Evolutionary conservation across 2,329 filamentous ascomycete species (phyloP).

Genomic region (Periconia digitata): DNA sequence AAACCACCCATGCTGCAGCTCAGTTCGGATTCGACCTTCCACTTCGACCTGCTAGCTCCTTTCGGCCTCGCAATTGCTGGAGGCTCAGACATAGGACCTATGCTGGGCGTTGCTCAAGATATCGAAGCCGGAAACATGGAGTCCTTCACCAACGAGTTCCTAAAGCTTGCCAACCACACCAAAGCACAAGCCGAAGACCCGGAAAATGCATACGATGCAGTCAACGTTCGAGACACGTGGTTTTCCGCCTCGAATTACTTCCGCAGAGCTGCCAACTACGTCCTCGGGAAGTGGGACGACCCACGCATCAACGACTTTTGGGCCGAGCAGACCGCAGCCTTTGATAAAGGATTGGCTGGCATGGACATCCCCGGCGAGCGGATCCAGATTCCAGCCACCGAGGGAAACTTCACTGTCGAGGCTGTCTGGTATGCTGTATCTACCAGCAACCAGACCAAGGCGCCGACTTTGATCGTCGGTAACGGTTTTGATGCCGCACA

Average conservation of each 20-base stretch:
- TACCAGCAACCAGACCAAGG: not conserved
- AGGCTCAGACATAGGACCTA: slow-evolving; percentile 38
- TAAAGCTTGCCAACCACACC: slow-evolving; percentile 15
- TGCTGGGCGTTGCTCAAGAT: slow-evolving; percentile 32
- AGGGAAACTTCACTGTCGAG: slow-evolving; percentile 2
- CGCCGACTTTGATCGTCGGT: slow-evolving; percentile 22
- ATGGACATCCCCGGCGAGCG: slow-evolving; percentile 7
- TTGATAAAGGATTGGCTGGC: slow-evolving; percentile 7
- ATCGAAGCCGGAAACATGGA: slow-evolving; percentile 26
- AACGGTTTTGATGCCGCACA: slow-evolving; percentile 33
- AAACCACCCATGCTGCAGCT: not conserved
- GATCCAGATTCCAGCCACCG: slow-evolving; percentile 2
- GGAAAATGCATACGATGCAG: not conserved
- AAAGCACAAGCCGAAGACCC: slow-evolving; percentile 1
- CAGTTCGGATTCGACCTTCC: not conserved
- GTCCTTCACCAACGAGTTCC: slow-evolving; percentile 25
- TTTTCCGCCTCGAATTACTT: slow-evolving; percentile 11
- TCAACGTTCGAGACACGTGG: slow-evolving; percentile 4
- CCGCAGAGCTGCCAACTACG: slow-evolving; percentile 12
- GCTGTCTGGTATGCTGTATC: slow-evolving; percentile 8
- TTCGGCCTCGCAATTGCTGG: not conserved
- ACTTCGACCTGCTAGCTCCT: not conserved
- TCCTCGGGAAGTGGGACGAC: slow-evolving; percentile 7
- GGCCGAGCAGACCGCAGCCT: slow-evolving; percentile 2
- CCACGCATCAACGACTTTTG: slow-evolving; percentile 5